A percentile compares a stretch with the other conserved stretches of the same genome.
These are phyloP conservation scores for Alternaria sp. DNA, from an alignment of 2,329 filamentous ascomycete species.

Conservation along the genomic window DNA sequence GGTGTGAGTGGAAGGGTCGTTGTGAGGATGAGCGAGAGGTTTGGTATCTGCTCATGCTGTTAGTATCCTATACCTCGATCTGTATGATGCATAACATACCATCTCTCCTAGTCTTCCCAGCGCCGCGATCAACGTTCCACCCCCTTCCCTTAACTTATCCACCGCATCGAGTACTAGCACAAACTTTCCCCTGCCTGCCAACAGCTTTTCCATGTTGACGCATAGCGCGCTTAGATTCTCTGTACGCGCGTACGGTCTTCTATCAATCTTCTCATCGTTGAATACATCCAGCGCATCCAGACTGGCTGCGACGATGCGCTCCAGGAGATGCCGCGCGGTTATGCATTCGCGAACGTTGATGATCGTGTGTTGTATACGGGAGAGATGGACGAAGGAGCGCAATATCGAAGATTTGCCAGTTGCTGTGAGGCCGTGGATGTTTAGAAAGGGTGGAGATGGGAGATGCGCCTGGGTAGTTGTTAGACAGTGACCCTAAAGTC, in stretches of 20 bases:
- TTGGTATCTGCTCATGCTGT: constrained; percentile 68
- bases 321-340: constrained; percentile 77
- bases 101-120: constrained; percentile 81
- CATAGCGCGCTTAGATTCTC: constrained; percentile 80
- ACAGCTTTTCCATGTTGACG: constrained; percentile 71
- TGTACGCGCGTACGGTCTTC: constrained; percentile 66
- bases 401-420: constrained; percentile 84
- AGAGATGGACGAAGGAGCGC: constrained; percentile 63
- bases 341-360: constrained; percentile 78
- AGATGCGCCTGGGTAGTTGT: constrained; percentile 60
- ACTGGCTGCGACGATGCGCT: constrained; percentile 67
- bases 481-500: constrained; percentile 8
- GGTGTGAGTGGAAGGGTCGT: constrained; percentile 73
- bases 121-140: constrained; percentile 78
- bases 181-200: constrained; percentile 67
- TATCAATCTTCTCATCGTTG: constrained; percentile 50
- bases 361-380: constrained; percentile 63
- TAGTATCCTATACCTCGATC: neutral
- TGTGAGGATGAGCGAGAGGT: constrained; percentile 77
- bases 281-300: constrained; percentile 45
- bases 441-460: constrained; percentile 75
- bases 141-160: constrained; percentile 81
- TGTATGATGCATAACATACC: constrained; percentile 52
- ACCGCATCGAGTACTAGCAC: constrained; percentile 87
- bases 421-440: constrained; percentile 83